phyloP scores from a whole-genome alignment of 805 yeast species.

The Barnettozyma sp. region DNA sequence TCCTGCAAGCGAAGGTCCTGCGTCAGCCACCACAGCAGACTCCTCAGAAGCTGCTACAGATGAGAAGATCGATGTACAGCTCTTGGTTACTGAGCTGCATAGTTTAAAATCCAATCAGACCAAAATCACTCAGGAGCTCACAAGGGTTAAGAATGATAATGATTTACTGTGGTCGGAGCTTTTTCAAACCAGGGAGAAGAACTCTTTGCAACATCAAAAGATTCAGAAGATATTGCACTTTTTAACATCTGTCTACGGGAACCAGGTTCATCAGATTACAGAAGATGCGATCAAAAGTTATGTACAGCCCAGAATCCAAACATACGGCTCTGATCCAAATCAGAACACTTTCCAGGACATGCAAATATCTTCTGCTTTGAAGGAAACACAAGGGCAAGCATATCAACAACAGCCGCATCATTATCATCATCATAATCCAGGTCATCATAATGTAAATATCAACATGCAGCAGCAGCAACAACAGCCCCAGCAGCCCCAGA shows the following conservation, averaged over 20 bases:
- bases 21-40: conserved; percentile 8
- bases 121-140: conserved; percentile 75
- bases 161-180: conserved; percentile 89
- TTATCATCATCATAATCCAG: too few relatives aligned
- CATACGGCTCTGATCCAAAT: neutral
- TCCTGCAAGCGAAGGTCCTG: neutral
- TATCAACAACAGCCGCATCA: neutral
- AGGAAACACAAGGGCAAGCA: too few relatives aligned
- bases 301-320: neutral
- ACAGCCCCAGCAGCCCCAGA: neutral
- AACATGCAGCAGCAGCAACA: neutral
- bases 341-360: too few relatives aligned
- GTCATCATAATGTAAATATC: too few relatives aligned
- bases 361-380: too few relatives aligned
- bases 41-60: too few relatives aligned
- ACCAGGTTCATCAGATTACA: conserved; percentile 17
- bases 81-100: conserved; percentile 39
- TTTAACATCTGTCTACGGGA: conserved; percentile 55
- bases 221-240: conserved; percentile 82
- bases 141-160: conserved; percentile 78
- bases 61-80: conserved; percentile 7
- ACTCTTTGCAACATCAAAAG: conserved; percentile 79
- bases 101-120: conserved; percentile 68
- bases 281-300: conserved; percentile 8
- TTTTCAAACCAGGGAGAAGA: conserved; percentile 72